Base-by-base conservation (phyloP, 495 filamentous ascomycete species). In the Xylaria cubensis region DNA sequence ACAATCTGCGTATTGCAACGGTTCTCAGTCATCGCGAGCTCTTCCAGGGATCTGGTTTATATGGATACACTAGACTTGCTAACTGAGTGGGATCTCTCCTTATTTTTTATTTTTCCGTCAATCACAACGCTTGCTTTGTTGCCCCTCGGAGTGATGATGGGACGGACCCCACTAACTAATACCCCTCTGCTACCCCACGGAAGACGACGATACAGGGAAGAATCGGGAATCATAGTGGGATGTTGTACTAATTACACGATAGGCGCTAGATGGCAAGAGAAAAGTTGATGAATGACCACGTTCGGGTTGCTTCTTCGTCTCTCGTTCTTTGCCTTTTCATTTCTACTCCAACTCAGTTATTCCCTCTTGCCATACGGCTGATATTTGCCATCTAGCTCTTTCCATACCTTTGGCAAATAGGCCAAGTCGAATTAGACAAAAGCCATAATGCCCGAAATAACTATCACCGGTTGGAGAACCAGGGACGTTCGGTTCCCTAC, bases 401-500 rank as follows among this genome's bases (percentile, higher is more conserved):
- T 32, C 41, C 12, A 9, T 39, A 21, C 46, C n/a, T 55, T 15
- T 62, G 10, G 21, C 39, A 7, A 15, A 39, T 53, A 39, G 32
- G 53, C 32, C 1, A 29, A 19, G 26, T 39, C 46, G 9, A 48
- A 26, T 17, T 59, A 34, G 17, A 36, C 29, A 53, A 64, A 56
- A 5, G 13, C 26, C 21, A 73, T 55, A 26, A 88, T 86, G 84
- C 71, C 81, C 48, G 85, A 89, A 86, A 90, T 97, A 75, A 95
- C 91, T 42, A 95, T 97, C 81, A 95, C 92, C 67, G 87, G 90
- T 69, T 93, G 89, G 80, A 87, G 86, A 73, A 95, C 93, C 59
- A 88, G 92, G 74, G 94, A 97, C 84, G 92, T 97, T 79, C 90
- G 94, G 78, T 97, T 97, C 84, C 94, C 94, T 44, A 98, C 95